Conservation (phyloP, 768 basidiomycete species). For the Calvatia gigantea region DNA sequence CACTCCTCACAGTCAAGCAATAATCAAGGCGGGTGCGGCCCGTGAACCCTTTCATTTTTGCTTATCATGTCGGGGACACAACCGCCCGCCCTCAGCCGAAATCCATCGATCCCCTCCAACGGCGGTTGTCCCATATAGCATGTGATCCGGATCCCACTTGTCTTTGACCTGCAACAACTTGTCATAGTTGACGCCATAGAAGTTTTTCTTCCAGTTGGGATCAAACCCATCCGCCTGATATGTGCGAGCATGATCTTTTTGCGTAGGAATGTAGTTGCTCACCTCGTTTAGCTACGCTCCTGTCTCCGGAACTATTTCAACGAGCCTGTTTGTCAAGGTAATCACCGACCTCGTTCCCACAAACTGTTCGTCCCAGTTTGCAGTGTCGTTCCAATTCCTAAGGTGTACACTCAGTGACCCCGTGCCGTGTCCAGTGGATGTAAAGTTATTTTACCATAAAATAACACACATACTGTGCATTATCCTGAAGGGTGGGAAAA, state of each 20-base stretch:
- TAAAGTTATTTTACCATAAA: neutral
- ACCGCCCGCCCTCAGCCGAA: slow-evolving; percentile 4
- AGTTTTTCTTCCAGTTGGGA: slow-evolving; percentile 16
- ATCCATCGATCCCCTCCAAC: slow-evolving; percentile 16
- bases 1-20: too few species aligned
- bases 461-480: slow-evolving; percentile 14
- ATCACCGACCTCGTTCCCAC: slow-evolving; percentile 9
- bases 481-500: slow-evolving; percentile 16
- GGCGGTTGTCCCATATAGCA: slow-evolving; percentile 18
- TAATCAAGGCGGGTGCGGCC: too few species aligned
- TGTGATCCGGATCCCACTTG: slow-evolving; percentile 15
- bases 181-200: slow-evolving; percentile 17
- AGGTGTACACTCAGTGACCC: too few species aligned
- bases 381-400: slow-evolving; percentile 15
- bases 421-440: too few species aligned
- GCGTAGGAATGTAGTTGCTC: neutral
- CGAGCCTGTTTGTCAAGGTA: slow-evolving; percentile 8
- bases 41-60: too few species aligned
- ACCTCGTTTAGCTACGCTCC: slow-evolving; percentile 19
- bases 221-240: slow-evolving; percentile 16
- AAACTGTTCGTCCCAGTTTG: slow-evolving; percentile 13
- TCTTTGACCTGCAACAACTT: slow-evolving; percentile 14
- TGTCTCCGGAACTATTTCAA: slow-evolving; percentile 13
- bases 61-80: slow-evolving; percentile 9
- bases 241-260: neutral